phyloP scores from a whole-genome alignment of 495 filamentous ascomycete species.

The Neurospora discreta region DNA sequence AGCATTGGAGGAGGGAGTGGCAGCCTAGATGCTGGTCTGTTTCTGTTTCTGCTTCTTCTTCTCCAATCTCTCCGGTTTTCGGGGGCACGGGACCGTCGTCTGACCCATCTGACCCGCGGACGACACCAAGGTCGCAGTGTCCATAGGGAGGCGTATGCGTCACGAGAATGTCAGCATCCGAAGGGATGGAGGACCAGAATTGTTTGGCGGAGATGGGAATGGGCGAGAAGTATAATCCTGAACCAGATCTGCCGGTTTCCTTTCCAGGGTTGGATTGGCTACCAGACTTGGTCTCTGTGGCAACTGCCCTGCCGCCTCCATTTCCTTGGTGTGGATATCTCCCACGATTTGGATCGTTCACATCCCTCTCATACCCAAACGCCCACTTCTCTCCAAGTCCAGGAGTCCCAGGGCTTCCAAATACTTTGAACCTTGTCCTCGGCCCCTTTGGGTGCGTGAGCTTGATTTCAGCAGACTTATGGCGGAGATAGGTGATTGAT shows the following conservation, averaged over 20 bases:
- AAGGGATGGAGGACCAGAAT: slow-evolving; percentile 52
- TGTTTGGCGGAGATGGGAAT: too few species aligned
- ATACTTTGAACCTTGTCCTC: slow-evolving; percentile 57
- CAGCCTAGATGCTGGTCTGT: slow-evolving; percentile 44
- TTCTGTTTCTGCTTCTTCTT: neutral
- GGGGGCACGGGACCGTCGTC: neutral
- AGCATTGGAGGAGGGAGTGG: slow-evolving; percentile 52
- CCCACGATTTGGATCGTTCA: slow-evolving; percentile 1
- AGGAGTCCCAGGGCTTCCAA: slow-evolving; percentile 65
- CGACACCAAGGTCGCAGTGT: slow-evolving; percentile 58
- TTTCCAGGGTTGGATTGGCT: too few species aligned
- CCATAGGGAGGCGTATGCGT: slow-evolving; percentile 71
- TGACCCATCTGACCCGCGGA: neutral
- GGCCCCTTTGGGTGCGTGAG: slow-evolving; percentile 48
- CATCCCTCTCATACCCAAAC: slow-evolving; percentile 49
- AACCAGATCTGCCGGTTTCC: too few species aligned
- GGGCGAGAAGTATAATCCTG: too few species aligned
- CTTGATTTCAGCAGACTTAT: slow-evolving; percentile 47
- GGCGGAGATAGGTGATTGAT: slow-evolving; percentile 54
- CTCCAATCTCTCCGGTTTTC: neutral
- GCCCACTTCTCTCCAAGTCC: slow-evolving; percentile 51
- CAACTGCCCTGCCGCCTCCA: too few species aligned
- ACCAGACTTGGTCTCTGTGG: too few species aligned
- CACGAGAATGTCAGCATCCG: slow-evolving; percentile 65
- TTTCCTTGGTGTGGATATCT: too few species aligned